phyloP scores from a whole-genome alignment of 2,329 filamentous ascomycete genomes.

The Apiospora sp. region DNA sequence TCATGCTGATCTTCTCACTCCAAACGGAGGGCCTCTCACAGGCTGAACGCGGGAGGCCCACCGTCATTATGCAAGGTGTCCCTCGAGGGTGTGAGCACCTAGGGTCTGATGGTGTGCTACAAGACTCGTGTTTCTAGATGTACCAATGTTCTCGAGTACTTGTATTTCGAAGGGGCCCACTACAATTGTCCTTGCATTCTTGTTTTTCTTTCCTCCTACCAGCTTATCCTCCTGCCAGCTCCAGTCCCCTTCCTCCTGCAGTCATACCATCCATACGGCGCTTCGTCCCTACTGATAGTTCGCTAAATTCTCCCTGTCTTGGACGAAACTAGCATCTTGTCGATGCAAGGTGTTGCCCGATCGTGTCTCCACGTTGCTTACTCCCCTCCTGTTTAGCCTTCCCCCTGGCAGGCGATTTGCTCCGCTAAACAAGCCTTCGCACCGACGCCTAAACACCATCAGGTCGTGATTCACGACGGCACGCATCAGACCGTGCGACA shows the following conservation, averaged over 20 bases:
- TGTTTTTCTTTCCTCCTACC: background rate
- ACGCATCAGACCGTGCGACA: background rate
- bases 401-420: background rate
- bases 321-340: background rate
- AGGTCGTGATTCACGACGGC: background rate
- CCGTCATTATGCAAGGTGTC: background rate
- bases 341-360: background rate
- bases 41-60: background rate
- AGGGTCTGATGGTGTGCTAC: background rate
- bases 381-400: background rate
- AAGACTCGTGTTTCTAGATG: background rate
- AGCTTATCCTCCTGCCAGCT: background rate
- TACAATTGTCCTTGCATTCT: too few relatives aligned
- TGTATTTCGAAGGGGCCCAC: background rate
- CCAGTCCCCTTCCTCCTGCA: slow-evolving; percentile 7
- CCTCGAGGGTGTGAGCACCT: background rate
- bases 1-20: background rate
- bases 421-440: background rate
- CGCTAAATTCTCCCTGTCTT: slow-evolving; percentile 2
- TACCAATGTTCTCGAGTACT: background rate
- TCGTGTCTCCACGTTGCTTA: slow-evolving; percentile 1
- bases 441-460: background rate
- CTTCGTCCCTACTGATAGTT: background rate
- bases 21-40: background rate
- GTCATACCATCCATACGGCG: background rate